Evolutionary conservation across 139 green algal species (phyloP), one percentile per base, ranked within the genome.

Genomic region (Pleodorina starrii): DNA sequence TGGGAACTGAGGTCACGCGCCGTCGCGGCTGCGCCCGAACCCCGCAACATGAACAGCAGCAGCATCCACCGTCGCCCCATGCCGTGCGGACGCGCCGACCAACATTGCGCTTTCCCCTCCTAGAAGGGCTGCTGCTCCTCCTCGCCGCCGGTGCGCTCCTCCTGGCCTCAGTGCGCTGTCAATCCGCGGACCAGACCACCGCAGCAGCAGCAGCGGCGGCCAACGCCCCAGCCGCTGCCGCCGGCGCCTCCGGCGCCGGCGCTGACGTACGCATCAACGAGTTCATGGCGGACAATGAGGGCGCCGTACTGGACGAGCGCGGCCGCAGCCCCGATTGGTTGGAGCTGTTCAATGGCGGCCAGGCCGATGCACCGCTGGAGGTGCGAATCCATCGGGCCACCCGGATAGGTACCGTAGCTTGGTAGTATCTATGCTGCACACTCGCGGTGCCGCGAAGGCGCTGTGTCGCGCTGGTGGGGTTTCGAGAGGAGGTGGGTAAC

Each of bases 251-350:
- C 51, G 75, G 44, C 46, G 75, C 7, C 75, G 27, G 6, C 1
- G 44, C 27, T 6, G 35, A 50, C 36, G 77, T 84, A 0, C 51
- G 32, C 35, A 84, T 86, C 57, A 86, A 57, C 42, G 79, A 86
- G 40, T 4, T 86, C 7, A 86, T 86, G 79, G 57, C 57, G 0
- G n/a, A 11, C 38, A 86, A 86, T 38, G 23, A 59, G 10, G 79
- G 79, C 16, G 79, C 79, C 50, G 54, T 86, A 19, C 25, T 60
- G 36, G 79, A 54, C 38, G 54, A 38, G 5, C 5, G 17, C 3
- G 57, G 79, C 23, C 11, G 2, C 54, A 76, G 57, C 40, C 79
- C 79, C 6, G 79, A 86, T 32, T 86, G 79, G 79, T 2, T 86
- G 23, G 79, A 86, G 57, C 79, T 86, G 25, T 74, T 44, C 79